Evolutionary conservation across 2,329 filamentous ascomycete genomes (phyloP).

Genomic region (Diplodia scrobiculata): DNA sequence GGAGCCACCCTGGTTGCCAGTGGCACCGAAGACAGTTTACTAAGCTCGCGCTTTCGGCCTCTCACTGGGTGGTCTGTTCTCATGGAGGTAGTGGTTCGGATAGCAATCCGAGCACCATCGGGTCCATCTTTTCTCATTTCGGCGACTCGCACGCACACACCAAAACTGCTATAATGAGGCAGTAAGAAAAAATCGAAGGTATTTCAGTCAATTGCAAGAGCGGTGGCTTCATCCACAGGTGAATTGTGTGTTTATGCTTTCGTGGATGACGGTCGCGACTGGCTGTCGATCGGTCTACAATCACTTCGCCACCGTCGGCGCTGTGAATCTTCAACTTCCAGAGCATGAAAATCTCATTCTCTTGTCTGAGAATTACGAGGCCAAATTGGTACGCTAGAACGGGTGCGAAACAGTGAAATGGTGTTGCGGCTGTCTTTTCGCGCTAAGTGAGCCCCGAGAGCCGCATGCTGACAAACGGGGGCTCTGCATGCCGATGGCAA

Average conservation of each 20-base stretch:
- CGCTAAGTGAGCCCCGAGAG: background rate
- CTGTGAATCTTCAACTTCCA: no score
- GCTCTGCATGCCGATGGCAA: background rate
- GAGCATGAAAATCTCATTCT: no score
- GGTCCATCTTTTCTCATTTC: background rate
- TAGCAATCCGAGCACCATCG: background rate
- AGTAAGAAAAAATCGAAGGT: background rate
- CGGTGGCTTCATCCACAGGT: no score
- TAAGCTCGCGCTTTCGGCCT: background rate
- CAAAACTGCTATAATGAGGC: background rate
- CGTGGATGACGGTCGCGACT: no score
- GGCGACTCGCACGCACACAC: background rate
- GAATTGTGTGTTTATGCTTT: no score
- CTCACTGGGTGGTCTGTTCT: background rate
- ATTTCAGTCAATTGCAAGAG: no score
- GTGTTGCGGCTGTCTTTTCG: background rate
- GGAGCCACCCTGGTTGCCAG: slow-evolving; percentile 62
- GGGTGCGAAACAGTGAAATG: background rate
- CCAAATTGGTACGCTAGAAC: background rate
- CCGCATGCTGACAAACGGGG: background rate
- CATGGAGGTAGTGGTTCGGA: background rate
- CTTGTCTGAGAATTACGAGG: background rate
- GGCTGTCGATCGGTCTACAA: no score
- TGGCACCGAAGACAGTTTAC: slow-evolving; percentile 58
- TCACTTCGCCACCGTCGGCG: no score